Evolutionary conservation across 1,284 basidiomycete species (phyloP).

Genomic region (Cystobasidium slooffiae): DNA sequence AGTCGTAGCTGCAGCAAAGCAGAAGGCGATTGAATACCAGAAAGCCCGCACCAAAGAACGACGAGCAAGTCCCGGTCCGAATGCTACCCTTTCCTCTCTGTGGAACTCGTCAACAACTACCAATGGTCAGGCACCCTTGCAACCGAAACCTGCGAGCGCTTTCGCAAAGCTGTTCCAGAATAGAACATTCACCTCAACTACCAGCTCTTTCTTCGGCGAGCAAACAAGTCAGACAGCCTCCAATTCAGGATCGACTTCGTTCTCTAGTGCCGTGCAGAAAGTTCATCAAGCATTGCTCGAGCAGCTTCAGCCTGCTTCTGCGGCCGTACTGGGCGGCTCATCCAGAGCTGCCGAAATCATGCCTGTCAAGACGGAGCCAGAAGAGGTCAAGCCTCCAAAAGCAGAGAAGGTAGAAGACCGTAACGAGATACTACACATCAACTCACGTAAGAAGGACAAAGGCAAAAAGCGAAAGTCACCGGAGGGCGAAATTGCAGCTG

Average conservation of each 20-base stretch:
- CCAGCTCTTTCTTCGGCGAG: slow-evolving; percentile 58
- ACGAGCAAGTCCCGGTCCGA: too few relatives aligned
- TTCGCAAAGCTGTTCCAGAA: slow-evolving; percentile 12
- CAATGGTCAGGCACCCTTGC: too few relatives aligned
- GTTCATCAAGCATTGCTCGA: slow-evolving; percentile 42
- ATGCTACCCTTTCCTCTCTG: too few relatives aligned
- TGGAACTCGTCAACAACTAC: too few relatives aligned
- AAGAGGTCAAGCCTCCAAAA: slow-evolving; percentile 14
- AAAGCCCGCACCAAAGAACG: not conserved
- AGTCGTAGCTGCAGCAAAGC: not conserved
- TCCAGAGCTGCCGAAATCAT: not conserved
- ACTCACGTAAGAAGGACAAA: slow-evolving; percentile 59
- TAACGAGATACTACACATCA: slow-evolving; percentile 73
- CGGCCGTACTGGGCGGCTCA: not conserved
- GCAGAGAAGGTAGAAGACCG: slow-evolving; percentile 51
- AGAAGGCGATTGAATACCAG: not conserved
- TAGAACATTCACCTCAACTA: not conserved
- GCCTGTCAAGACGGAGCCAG: not conserved
- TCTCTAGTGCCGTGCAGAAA: slow-evolving; percentile 48
- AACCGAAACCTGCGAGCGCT: not conserved
- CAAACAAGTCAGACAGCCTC: not conserved
- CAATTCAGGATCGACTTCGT: slow-evolving; percentile 66
- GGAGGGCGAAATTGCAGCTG: slow-evolving; percentile 49
- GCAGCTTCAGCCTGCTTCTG: slow-evolving; percentile 41
- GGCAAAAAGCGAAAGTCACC: slow-evolving; percentile 66